phyloP scores from a whole-genome alignment of 2,329 filamentous ascomycete species.

The Decorospora gaudefroyi region DNA sequence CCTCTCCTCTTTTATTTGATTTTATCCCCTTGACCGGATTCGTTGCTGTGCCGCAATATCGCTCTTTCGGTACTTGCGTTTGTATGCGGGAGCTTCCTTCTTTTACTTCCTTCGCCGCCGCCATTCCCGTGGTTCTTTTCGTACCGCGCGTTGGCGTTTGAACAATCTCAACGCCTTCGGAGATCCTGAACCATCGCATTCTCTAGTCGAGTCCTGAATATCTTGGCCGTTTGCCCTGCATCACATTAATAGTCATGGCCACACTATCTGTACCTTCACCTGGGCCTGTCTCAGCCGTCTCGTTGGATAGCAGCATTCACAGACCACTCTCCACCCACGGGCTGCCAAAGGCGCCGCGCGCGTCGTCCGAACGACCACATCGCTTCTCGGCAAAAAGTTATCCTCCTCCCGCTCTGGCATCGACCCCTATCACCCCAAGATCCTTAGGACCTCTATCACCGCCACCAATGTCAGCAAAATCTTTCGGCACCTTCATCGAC shows the following conservation, averaged over 20 bases:
- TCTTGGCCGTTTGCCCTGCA: slow-evolving; percentile 11
- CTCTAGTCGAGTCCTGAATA: no score
- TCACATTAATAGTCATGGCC: slow-evolving; percentile 20
- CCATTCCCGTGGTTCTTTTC: slow-evolving; percentile 15
- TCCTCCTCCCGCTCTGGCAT: slow-evolving; percentile 21
- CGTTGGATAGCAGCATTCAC: slow-evolving; percentile 28
- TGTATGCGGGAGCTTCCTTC: slow-evolving; percentile 14
- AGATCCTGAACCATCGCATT: background rate
- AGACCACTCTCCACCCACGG: slow-evolving; percentile 41
- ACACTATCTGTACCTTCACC: slow-evolving; percentile 33
- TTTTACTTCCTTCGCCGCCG: slow-evolving; percentile 16
- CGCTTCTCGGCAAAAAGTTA: slow-evolving; percentile 34
- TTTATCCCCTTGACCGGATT: slow-evolving; percentile 24
- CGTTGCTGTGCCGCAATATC: slow-evolving; percentile 21
- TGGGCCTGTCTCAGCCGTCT: slow-evolving; percentile 27
- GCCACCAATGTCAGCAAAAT: slow-evolving; percentile 44
- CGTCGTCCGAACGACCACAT: slow-evolving; percentile 37
- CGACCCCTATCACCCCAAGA: slow-evolving; percentile 28
- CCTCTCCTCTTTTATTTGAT: slow-evolving; percentile 21
- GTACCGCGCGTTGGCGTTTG: slow-evolving; percentile 8
- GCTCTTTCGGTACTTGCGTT: slow-evolving; percentile 11
- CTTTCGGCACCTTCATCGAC: slow-evolving; percentile 46
- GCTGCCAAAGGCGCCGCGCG: slow-evolving; percentile 40
- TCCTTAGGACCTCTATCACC: slow-evolving; percentile 36
- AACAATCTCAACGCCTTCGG: slow-evolving; percentile 7